These are phyloP conservation scores for Drechmeria coniospora DNA, from an alignment of 2,329 filamentous ascomycete species.

Conservation along the genomic window DNA sequence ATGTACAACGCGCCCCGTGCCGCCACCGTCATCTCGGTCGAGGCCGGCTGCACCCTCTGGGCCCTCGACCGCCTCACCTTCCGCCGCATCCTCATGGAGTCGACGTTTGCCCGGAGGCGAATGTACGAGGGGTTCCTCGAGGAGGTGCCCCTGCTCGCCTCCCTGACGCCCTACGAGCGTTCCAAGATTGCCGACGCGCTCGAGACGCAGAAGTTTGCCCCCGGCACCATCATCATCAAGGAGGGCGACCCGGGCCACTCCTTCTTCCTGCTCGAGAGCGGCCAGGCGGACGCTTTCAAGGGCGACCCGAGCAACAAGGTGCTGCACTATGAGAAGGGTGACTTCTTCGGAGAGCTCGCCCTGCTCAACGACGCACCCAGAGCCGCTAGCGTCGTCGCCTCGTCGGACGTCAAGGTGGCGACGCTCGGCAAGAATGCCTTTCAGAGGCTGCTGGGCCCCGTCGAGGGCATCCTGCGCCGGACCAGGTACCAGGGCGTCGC, in stretches of 20 bases:
- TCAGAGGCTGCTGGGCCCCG: constrained; percentile 79
- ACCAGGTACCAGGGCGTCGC: constrained; percentile 47
- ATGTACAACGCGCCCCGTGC: constrained; percentile 98
- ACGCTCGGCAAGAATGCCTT: constrained; percentile 88
- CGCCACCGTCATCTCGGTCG: constrained; percentile 77
- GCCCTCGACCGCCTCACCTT: constrained; percentile 91
- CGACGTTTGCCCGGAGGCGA: constrained; percentile 83
- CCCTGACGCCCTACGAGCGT: constrained; percentile 79
- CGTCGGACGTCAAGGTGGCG: constrained; percentile 78
- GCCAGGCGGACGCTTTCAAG: constrained; percentile 78
- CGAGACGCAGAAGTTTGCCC: constrained; percentile 73
- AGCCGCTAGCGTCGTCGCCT: constrained; percentile 73
- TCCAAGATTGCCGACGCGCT: constrained; percentile 95
- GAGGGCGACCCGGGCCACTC: constrained; percentile 85
- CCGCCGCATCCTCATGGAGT: constrained; percentile 95
- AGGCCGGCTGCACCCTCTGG: constrained; percentile 71
- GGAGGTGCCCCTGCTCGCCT: constrained; percentile 73
- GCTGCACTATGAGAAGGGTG: constrained; percentile 74
- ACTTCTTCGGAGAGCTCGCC: constrained; percentile 94
- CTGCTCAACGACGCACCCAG: constrained; percentile 86
- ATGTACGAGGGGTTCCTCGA: constrained; percentile 97
- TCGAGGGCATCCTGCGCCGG: constrained; percentile 87
- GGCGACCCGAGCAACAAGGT: constrained; percentile 54
- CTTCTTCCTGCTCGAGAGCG: constrained; percentile 81
- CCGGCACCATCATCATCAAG: constrained; percentile 69